Base-by-base conservation (phyloP, 2,329 filamentous ascomycete species). In the Cladophialophora carrionii region DNA sequence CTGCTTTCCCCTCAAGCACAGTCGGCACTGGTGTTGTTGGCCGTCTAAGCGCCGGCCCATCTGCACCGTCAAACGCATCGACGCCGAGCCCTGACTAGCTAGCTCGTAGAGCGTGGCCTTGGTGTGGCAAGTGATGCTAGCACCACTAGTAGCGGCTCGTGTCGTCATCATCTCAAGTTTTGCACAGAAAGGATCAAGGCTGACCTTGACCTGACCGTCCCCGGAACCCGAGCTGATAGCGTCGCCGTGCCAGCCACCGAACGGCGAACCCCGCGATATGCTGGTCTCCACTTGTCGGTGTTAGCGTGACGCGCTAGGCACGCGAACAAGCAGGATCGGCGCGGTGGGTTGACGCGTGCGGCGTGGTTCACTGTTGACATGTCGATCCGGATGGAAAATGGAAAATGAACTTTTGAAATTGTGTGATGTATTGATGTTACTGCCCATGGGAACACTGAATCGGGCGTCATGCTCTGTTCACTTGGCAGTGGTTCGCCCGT, bases 231-330 rank as follows among this genome's bases (percentile, higher is more conserved):
- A 17, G 48, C 48, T 26, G 48, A 54, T 54, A 31, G 24, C 29
- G 17, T 37, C 43, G 14, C 48, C 17, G 37, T n/a, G 14, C 37
- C 57, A 60, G 46, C 57, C 57, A 59, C 57, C 57, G 29, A 34
- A 32, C 48, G 57, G 57, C 57, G 57, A 53, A 41, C 57, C 57
- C 57, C 57, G 57, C 57, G 57, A 60, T 51, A 41, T 52, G n/a
- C 43, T 20, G 46, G 52, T 24, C 26, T 34, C 57, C 57, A 52
- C 57, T 17, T 32, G 4, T 34, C 31, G 26, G 46, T 48, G 43
- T 48, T 61, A 61, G 58, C 34, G 58, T 32, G n/a, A 55, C 58
- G 58, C 58, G 58, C 58, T 61, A 61, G 53, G 58, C 26, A 60
- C 57, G 46, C 57, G 57, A 60, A 41, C 58, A 34, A 20, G 8